A percentile compares a stretch with the other conserved stretches of the same genome.
Conservation (phyloP, 2,329 filamentous ascomycete species). For the Phaeoacremonium minimum region DNA sequence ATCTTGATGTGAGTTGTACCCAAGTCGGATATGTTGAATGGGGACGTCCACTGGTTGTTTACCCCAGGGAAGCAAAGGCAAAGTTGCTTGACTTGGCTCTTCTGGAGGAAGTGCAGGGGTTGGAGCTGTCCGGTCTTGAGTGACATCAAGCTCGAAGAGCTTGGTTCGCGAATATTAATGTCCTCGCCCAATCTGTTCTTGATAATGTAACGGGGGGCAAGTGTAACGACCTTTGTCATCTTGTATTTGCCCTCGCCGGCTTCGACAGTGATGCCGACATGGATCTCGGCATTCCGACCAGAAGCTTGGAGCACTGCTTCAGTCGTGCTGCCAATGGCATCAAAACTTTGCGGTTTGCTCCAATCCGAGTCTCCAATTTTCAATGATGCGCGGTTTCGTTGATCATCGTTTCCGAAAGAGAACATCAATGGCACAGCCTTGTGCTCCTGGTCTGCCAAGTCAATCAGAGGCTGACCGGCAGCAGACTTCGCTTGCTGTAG, state of each 20-base stretch:
- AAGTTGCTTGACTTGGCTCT: constrained; percentile 78
- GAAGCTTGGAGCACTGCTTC: constrained; percentile 79
- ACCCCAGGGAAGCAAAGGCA: constrained; percentile 90
- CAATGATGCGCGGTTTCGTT: constrained; percentile 82
- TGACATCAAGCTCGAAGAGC: constrained; percentile 79
- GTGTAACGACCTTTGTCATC: constrained; percentile 89
- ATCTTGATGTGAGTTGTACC: constrained; percentile 92
- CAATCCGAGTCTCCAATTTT: constrained; percentile 87
- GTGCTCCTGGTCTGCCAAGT: constrained; percentile 46
- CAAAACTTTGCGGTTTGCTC: constrained; percentile 98
- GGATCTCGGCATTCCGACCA: constrained; percentile 73
- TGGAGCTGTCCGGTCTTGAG: constrained; percentile 75
- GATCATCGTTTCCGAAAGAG: constrained; percentile 83
- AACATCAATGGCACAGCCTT: constrained; percentile 94
- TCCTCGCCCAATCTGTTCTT: constrained; percentile 91
- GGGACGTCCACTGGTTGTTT: constrained; percentile 96
- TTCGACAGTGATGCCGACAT: constrained; percentile 82
- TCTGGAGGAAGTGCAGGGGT: constrained; percentile 85
- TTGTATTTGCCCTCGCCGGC: constrained; percentile 98
- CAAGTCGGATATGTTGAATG: constrained; percentile 94
- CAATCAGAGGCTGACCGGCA: constrained; percentile 67
- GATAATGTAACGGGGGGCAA: constrained; percentile 87
- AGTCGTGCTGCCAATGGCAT: constrained; percentile 89
- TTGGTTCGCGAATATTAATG: constrained; percentile 85
- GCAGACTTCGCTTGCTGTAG: constrained; percentile 77